Conservation (phyloP, 768 basidiomycete genomes). For the Russula emetica region DNA sequence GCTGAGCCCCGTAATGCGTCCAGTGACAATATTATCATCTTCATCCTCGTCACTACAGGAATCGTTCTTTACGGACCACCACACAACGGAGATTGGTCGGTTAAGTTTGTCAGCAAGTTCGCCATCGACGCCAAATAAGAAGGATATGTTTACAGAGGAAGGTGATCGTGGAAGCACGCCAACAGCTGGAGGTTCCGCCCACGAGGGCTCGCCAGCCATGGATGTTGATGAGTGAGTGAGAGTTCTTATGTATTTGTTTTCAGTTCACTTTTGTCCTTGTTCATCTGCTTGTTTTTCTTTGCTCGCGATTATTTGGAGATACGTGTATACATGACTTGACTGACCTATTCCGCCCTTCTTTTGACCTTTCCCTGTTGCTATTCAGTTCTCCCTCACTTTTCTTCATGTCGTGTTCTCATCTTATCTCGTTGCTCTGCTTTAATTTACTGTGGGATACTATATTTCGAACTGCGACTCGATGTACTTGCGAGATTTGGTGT, state of each 20-base stretch:
- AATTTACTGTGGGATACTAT: conserved; percentile 17
- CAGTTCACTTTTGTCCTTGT: not conserved
- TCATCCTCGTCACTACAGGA: conserved; percentile 20
- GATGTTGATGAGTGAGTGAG: conserved; percentile 22
- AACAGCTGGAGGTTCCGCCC: not conserved
- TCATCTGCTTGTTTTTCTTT: not conserved
- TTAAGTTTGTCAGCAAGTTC: conserved; percentile 21
- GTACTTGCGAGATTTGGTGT: conserved; percentile 16
- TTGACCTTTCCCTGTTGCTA: not conserved
- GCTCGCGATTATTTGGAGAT: conserved; percentile 5
- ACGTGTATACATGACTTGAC: not conserved
- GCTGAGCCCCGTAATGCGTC: conserved; percentile 20
- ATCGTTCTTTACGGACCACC: conserved; percentile 17
- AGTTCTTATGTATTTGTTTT: not conserved
- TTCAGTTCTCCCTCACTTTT: not conserved
- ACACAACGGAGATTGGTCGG: conserved; percentile 20
- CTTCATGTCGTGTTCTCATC: not conserved
- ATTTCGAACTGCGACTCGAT: conserved; percentile 1
- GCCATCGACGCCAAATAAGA: conserved; percentile 24
- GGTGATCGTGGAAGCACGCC: conserved; percentile 24
- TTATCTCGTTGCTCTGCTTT: conserved; percentile 6
- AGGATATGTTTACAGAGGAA: conserved; percentile 29
- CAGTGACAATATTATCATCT: conserved; percentile 15
- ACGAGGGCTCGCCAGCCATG: conserved; percentile 18
- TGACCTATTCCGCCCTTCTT: conserved; percentile 8